A percentile compares a stretch with the other conserved stretches of the same genome.
Conservation (phyloP, 768 basidiomycete genomes). For the Leccinellum albellum region DNA sequence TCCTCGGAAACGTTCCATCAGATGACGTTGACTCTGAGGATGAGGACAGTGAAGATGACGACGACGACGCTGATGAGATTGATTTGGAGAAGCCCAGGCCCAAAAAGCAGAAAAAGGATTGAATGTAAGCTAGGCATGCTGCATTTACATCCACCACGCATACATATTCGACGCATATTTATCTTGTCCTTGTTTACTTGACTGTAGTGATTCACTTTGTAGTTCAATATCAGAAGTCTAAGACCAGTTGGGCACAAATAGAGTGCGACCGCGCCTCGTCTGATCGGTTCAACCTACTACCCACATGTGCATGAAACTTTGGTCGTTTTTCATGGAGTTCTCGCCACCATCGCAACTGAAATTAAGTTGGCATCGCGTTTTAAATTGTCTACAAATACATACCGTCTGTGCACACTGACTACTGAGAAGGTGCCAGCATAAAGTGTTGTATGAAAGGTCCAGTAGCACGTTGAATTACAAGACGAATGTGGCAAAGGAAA, state of each 20-base stretch:
- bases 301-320: neutral
- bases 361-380: neutral
- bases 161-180: constrained; percentile 25
- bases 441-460: neutral
- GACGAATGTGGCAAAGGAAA: neutral
- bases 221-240: neutral
- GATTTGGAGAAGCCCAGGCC: constrained; percentile 80
- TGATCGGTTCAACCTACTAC: neutral
- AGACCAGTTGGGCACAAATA: neutral
- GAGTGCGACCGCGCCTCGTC: neutral
- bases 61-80: constrained; percentile 81
- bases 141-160: constrained; percentile 10
- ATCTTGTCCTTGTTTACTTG: constrained; percentile 14
- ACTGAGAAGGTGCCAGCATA: neutral
- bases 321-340: neutral
- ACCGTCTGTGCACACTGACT: neutral
- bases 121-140: constrained; percentile 16
- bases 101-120: constrained; percentile 61
- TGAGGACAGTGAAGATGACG: constrained; percentile 65
- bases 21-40: constrained; percentile 65
- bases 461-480: neutral
- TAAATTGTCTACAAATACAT: neutral
- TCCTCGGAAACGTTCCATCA: constrained; percentile 61
- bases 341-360: neutral
- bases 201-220: constrained; percentile 5